These are phyloP conservation scores for Dendrocalamus latiflorus DNA, from an alignment of 202 grass and related monocot genomes.

Conservation along the genomic window DNA sequence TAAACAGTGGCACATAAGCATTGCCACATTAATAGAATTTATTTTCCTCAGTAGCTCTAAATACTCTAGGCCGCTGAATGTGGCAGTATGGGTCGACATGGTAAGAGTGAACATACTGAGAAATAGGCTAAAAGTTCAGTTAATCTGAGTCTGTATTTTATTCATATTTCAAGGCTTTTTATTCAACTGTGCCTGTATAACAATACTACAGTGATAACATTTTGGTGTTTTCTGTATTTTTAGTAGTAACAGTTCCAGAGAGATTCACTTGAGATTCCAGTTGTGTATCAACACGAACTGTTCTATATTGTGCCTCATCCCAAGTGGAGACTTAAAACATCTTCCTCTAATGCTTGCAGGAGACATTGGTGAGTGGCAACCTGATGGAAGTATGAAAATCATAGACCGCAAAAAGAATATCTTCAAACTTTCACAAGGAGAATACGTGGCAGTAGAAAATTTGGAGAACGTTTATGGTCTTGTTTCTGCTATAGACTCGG, in stretches of 20 bases:
- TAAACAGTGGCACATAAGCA: neutral
- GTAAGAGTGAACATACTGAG: neutral
- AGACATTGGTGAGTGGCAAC: conserved; percentile 95
- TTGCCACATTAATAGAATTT: neutral
- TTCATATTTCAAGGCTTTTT: neutral
- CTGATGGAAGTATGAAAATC: conserved; percentile 95
- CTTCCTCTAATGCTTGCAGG: conserved; percentile 52
- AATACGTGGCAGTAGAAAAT: conserved; percentile 98
- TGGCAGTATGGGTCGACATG: neutral
- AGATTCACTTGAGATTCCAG: neutral
- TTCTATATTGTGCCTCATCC: neutral
- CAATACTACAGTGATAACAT: neutral
- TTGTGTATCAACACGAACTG: neutral
- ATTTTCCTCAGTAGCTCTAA: neutral
- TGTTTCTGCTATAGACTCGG: conserved; percentile 81
- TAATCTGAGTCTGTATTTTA: neutral
- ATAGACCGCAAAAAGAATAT: conserved; percentile 98
- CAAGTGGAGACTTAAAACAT: neutral
- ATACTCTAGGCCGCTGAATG: neutral
- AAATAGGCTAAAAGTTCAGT: neutral
- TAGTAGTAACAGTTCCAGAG: neutral
- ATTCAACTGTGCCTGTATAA: neutral
- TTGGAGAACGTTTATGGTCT: conserved; percentile 90
- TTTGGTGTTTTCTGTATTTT: neutral
- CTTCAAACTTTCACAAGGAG: conserved; percentile 99